Evolutionary conservation across 1,284 basidiomycete species (phyloP), one percentile per base, ranked within the genome.

Genomic region (Volvariella surrecta): DNA sequence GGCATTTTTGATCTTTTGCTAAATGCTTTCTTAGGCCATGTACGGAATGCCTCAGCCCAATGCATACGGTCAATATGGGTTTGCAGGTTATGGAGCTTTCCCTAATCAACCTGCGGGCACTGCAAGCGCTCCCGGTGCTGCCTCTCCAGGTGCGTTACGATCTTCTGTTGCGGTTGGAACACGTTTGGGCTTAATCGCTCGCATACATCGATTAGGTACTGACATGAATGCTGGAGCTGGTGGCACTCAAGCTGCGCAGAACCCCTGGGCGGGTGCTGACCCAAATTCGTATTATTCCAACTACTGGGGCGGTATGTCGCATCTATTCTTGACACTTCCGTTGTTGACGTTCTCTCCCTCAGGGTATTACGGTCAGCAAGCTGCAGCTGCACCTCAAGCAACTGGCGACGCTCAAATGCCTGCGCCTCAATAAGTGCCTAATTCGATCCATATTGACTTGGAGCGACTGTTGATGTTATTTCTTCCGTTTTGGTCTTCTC

Each of bases 11-110:
- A 21, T 21, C 20, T 47, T 11, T 43, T 15, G 21, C 17, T 57
- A 28, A 53, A 8, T 41, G 32, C 37, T 42, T 24, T 48, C 47
- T 34, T 50, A 88, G 82, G 82, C 82, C 31, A 85, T 89, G 82
- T 90, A 90, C 57, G 82, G 85, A 49, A 85, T 90, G 75, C 87
- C 87, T 4, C 84, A 88, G 57, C 80, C 86, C 15, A 79, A 73
- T 53, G 71, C 75, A 3, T 90, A 89, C 49, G 83, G 79, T 34
- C 84, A 88, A 56, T 89, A 89, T 52, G 81, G 81, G 35, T 89
- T 85, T 55, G 73, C 74, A 52, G 79, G 70, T 22, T 89, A 88
- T 54, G 70, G 73, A 31, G 80, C 78, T n/a, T 82, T 82, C 67
- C 77, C 82, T 41, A 71, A 68, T 46, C 78, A 82, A 52, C 66